Conservation (phyloP, 306 rosid genomes). For the Malus sieversii region DNA sequence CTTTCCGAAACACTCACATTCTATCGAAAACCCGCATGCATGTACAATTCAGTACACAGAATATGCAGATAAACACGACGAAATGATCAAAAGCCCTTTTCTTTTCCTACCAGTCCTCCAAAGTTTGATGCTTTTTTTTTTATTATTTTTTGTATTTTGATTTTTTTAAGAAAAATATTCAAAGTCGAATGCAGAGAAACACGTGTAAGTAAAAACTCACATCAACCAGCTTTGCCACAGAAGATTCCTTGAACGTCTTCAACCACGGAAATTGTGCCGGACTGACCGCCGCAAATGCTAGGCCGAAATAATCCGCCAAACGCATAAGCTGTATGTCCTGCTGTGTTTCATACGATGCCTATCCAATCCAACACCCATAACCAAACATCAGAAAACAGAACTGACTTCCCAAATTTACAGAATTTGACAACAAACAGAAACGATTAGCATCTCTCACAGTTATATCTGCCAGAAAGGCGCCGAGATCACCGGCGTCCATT, state of each 20-base stretch:
- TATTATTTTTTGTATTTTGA: background rate
- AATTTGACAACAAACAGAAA: background rate
- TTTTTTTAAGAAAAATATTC: background rate
- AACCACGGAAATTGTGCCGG: slow-evolving; percentile 74
- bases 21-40: background rate
- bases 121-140: background rate
- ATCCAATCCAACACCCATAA: slow-evolving; percentile 1
- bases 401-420: background rate
- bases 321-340: slow-evolving; percentile 60
- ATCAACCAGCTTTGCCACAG: slow-evolving; percentile 50
- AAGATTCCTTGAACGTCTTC: slow-evolving; percentile 61
- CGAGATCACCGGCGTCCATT: slow-evolving; percentile 44
- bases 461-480: slow-evolving; percentile 47
- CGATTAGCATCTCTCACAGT: slow-evolving; percentile 36
- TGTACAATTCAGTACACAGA: background rate
- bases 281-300: slow-evolving; percentile 49
- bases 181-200: background rate
- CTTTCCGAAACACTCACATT: background rate
- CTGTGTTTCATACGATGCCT: slow-evolving; percentile 56
- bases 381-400: background rate
- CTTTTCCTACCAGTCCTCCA: background rate
- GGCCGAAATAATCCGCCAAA: slow-evolving; percentile 73
- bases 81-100: background rate
- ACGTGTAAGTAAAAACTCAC: slow-evolving; percentile 32
- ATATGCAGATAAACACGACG: background rate